Evolutionary conservation across 768 basidiomycete species (phyloP).

Genomic region (Boletus vinaceobasis): DNA sequence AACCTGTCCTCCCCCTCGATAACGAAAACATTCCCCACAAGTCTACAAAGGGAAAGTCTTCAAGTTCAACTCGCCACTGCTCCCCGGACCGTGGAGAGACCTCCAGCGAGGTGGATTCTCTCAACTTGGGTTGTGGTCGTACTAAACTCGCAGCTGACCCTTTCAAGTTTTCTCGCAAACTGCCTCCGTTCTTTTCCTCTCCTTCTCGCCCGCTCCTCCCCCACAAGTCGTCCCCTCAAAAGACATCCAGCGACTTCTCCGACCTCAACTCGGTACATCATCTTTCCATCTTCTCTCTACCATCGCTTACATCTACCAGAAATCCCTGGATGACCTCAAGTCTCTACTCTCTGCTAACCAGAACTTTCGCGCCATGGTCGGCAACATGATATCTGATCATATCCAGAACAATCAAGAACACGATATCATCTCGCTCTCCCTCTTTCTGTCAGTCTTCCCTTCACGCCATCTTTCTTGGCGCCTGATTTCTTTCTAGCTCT

Average conservation of each 20-base stretch:
- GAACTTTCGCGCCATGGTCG: conserved; percentile 14
- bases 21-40: conserved; percentile 25
- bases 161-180: conserved; percentile 21
- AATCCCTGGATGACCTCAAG: conserved; percentile 28
- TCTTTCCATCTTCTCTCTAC: background rate
- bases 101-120: conserved; percentile 23
- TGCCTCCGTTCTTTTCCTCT: background rate
- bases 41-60: conserved; percentile 2
- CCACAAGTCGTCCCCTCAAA: conserved; percentile 10
- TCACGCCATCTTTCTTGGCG: background rate
- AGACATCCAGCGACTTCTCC: conserved; percentile 1
- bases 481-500: conserved; percentile 26
- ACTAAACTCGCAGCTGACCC: conserved; percentile 5
- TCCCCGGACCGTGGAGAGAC: conserved; percentile 15
- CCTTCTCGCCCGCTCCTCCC: background rate
- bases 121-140: conserved; percentile 13
- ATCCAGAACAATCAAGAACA: conserved; percentile 17
- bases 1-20: conserved; percentile 15
- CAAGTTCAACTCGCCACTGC: conserved; percentile 7
- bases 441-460: conserved; percentile 35
- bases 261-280: conserved; percentile 18
- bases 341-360: conserved; percentile 23
- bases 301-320: conserved; percentile 14
- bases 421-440: conserved; percentile 43
- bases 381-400: conserved; percentile 24